These are phyloP conservation scores for Dothiorella sarmentorum DNA, from an alignment of 2,329 filamentous ascomycete genomes.

Conservation along the genomic window DNA sequence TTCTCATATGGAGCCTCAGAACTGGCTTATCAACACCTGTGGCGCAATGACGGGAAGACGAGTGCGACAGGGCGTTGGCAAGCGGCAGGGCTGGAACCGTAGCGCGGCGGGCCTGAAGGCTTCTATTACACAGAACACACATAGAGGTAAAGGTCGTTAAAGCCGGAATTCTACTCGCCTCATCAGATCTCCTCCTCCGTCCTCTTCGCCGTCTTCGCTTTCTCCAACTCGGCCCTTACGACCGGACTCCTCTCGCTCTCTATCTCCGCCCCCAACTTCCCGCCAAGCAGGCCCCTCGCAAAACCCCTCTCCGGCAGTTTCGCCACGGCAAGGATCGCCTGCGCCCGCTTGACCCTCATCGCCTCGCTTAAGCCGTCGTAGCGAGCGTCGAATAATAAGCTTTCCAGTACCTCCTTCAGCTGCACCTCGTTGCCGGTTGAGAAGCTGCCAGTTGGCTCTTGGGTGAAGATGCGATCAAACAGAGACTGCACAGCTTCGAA, in stretches of 20 bases:
- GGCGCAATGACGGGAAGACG: too few relatives aligned
- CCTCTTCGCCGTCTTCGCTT: constrained; percentile 17
- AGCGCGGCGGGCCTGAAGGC: too few relatives aligned
- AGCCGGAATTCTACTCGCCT: neutral
- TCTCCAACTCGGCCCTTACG: constrained; percentile 26
- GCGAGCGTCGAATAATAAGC: constrained; percentile 26
- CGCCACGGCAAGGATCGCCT: constrained; percentile 25
- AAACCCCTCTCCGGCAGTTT: constrained; percentile 21
- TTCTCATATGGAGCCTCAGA: too few relatives aligned
- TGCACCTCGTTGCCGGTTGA: constrained; percentile 11
- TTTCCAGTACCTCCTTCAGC: constrained; percentile 23
- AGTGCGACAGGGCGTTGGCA: too few relatives aligned
- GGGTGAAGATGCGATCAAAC: constrained; percentile 19
- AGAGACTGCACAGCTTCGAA: constrained; percentile 27
- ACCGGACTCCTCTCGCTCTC: constrained; percentile 25
- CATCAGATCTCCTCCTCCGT: neutral
- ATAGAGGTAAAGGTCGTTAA: neutral
- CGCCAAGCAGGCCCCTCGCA: constrained; percentile 22
- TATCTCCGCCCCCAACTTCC: constrained; percentile 22
- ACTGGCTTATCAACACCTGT: too few relatives aligned
- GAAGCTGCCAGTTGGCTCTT: neutral
- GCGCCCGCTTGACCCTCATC: constrained; percentile 28
- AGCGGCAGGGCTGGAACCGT: too few relatives aligned
- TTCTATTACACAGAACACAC: neutral
- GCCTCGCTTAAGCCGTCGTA: constrained; percentile 29